Base-by-base conservation (phyloP, 192 early-diverging fungal species). In the Coemansia erecta region DNA sequence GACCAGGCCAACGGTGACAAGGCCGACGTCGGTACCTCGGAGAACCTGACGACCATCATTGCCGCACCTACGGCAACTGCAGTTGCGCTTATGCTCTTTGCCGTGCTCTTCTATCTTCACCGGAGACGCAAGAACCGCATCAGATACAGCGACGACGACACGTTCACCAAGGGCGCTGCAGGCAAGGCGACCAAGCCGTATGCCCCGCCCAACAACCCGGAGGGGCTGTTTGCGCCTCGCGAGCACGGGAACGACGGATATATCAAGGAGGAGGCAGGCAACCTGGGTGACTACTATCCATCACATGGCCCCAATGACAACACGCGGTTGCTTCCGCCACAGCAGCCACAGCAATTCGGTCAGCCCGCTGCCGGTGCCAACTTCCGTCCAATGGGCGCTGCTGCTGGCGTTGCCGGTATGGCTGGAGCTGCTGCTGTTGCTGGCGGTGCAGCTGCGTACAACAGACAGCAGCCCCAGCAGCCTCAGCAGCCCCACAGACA, bases 1-100 rank as follows among this genome's bases (percentile, higher is more conserved):
- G 73, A 77, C 50, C 56, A 67, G 56, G 56, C 60, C 21, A 56
- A 78, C 56, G 75, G 70, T 33, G 65, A 69, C 52, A 78, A 78
- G 70, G 75, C 73, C 8, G 62, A 78, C 35, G 69, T 72, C 2
- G 70, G 70, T 4, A 19, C 61, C 13, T 68, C 70, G n/a, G 52
- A 57, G 26, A 78, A 78, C 51, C 64, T 65, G 3, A 66, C 69
- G 21, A 68, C 75, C 0, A 60, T 72, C 39, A 78, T 78, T 47
- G 70, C 64, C 5, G 75, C 75, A 19, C 55, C 75, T 10, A 23
- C 23, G 13, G 69, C 64, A 21, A 72, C 69, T 2, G 70, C 70
- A 8, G 58, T 59, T 14, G 75, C 60, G 4, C 66, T 78, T 43
- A 54, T 72, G 46, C 49, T 72, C 24, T 61, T 56, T 19, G 70